Evolutionary conservation across 768 basidiomycete genomes (phyloP).

Genomic region (Lyophyllum atratum): DNA sequence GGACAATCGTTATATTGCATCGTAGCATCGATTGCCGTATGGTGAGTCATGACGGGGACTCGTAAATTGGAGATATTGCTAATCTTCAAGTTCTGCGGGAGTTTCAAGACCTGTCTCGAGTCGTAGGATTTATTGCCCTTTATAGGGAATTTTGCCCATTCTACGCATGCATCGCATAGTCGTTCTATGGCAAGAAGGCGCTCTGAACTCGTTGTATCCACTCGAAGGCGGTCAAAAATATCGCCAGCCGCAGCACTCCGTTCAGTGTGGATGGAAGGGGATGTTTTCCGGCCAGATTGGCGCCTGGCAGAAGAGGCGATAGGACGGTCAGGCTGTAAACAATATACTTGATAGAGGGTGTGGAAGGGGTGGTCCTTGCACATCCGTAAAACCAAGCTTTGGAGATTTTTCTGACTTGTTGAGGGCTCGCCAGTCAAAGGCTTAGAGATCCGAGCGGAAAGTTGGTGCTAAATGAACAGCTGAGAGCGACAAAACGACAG

Average conservation of each 20-base stretch:
- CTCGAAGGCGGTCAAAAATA: constrained; percentile 57
- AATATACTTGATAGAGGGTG: constrained; percentile 86
- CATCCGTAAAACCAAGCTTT: constrained; percentile 69
- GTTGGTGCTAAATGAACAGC: constrained; percentile 61
- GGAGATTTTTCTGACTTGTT: constrained; percentile 59
- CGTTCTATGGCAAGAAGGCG: constrained; percentile 56
- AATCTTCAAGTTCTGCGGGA: constrained; percentile 51
- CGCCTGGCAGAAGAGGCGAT: constrained; percentile 32
- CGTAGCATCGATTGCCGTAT: constrained; percentile 69
- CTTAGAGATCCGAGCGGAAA: constrained; percentile 83
- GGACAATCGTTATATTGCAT: constrained; percentile 68
- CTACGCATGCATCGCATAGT: constrained; percentile 64
- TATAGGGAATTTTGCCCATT: constrained; percentile 72
- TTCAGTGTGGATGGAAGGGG: constrained; percentile 50
- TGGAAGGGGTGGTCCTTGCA: constrained; percentile 94
- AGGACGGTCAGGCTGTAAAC: constrained; percentile 47
- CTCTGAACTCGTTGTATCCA: constrained; percentile 34
- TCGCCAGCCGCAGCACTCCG: constrained; percentile 65
- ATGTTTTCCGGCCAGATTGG: constrained; percentile 45
- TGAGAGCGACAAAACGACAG: neutral
- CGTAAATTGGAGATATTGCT: constrained; percentile 50
- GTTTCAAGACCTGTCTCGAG: constrained; percentile 26
- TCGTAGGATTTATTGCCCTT: constrained; percentile 27
- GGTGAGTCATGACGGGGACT: constrained; percentile 84
- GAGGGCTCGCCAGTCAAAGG: constrained; percentile 23